Evolutionary conservation across 1,284 basidiomycete species (phyloP).

Genomic region (Porogramme epimiltina): DNA sequence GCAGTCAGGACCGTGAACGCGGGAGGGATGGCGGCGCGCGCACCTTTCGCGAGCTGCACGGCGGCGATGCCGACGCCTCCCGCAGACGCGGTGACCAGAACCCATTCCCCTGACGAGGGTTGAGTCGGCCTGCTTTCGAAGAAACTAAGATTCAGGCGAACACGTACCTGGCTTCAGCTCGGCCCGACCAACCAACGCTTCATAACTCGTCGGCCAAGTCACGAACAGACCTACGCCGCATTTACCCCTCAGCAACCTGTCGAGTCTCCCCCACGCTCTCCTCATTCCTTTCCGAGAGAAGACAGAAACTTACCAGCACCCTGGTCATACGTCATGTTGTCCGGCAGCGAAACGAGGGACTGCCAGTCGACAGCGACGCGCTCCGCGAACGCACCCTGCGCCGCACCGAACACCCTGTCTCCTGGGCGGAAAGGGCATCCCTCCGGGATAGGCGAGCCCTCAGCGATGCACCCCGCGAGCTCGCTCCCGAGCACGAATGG

Average conservation of each 20-base stretch:
- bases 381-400: slow-evolving; percentile 82
- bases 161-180: slow-evolving; percentile 66
- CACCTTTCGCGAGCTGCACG: slow-evolving; percentile 87
- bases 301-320: slow-evolving; percentile 48
- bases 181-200: slow-evolving; percentile 85
- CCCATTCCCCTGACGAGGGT: slow-evolving; percentile 73
- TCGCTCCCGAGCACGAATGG: slow-evolving; percentile 87
- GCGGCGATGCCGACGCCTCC: slow-evolving; percentile 93
- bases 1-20: slow-evolving; percentile 7
- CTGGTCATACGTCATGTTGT: slow-evolving; percentile 66
- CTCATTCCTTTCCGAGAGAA: not conserved
- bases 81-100: slow-evolving; percentile 87
- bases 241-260: not conserved
- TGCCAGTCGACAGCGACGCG: slow-evolving; percentile 58
- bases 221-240: slow-evolving; percentile 60
- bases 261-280: no score
- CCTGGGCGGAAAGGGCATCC: slow-evolving; percentile 84
- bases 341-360: slow-evolving; percentile 59
- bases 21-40: not conserved
- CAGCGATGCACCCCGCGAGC: slow-evolving; percentile 81
- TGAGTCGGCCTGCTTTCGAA: not conserved
- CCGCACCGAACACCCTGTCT: slow-evolving; percentile 89
- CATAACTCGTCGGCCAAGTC: slow-evolving; percentile 93
- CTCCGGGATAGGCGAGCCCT: slow-evolving; percentile 77
- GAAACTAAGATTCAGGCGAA: not conserved